phyloP scores from a whole-genome alignment of 176 grass and related monocot genomes.

The Rhynchospora pubera region DNA sequence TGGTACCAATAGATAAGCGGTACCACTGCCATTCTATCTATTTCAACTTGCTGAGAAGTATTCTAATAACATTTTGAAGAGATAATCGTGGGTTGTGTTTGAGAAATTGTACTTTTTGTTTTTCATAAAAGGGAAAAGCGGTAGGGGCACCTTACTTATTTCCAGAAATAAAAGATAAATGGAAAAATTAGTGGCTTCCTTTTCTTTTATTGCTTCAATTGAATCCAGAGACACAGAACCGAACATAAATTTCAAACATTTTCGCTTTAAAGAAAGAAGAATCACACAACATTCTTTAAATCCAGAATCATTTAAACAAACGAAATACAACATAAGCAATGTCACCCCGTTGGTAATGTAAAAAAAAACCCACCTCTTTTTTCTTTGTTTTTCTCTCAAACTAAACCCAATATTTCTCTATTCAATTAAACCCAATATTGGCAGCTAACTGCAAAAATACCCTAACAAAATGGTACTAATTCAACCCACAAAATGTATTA shows the following conservation, averaged over 20 bases:
- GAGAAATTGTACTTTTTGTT: no score
- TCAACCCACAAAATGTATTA: neutral
- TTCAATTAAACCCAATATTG: neutral
- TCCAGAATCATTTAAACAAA: neutral
- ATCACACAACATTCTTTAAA: neutral
- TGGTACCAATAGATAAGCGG: no score
- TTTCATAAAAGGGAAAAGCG: no score
- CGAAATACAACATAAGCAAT: neutral
- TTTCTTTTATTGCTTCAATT: conserved; percentile 1
- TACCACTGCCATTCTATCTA: no score
- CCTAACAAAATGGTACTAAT: neutral
- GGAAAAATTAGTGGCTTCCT: neutral
- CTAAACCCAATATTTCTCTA: neutral
- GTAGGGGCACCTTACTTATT: no score
- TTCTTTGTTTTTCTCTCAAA: neutral
- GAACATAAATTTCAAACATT: neutral
- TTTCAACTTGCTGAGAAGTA: no score
- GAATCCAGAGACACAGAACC: neutral
- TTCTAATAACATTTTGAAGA: no score
- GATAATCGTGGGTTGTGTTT: no score
- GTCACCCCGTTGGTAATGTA: neutral
- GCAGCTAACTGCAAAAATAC: neutral
- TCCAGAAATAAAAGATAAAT: neutral
- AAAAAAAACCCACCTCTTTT: neutral
- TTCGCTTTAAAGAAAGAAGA: neutral